These are phyloP conservation scores for Ilex aquifolium DNA, from an alignment of 257 asterid genomes.

Conservation along the genomic window DNA sequence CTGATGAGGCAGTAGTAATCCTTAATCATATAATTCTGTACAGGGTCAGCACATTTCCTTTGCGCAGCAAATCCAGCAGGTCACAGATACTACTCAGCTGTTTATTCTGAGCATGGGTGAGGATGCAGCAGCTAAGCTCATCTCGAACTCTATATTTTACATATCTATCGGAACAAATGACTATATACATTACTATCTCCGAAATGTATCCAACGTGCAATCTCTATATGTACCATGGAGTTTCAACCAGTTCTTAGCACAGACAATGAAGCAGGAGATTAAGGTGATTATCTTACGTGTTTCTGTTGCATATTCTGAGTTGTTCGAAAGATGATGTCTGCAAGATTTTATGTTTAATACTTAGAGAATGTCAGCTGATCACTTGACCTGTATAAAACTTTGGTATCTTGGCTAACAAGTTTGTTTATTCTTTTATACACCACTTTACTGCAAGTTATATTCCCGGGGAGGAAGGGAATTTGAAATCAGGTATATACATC, in stretches of 20 bases:
- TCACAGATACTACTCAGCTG: conserved; percentile 74
- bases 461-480: no score
- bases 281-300: conserved; percentile 36
- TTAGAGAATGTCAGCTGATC: no score
- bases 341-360: no score
- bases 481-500: no score
- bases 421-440: background rate
- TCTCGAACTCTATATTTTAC: conserved; percentile 71
- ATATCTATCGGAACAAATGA: conserved; percentile 85
- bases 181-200: conserved; percentile 92
- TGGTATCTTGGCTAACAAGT: no score
- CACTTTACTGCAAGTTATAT: no score
- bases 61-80: conserved; percentile 88
- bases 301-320: background rate
- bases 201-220: conserved; percentile 69
- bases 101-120: conserved; percentile 77
- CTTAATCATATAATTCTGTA: background rate
- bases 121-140: conserved; percentile 54
- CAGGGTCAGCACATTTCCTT: conserved; percentile 96
- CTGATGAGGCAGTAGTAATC: background rate
- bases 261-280: conserved; percentile 63
- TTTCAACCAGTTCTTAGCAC: conserved; percentile 72
- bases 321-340: no score
- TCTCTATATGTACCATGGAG: conserved; percentile 73
- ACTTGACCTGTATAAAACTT: no score